Percentiles rank a stretch among this genome's conserved stretches.
These are phyloP conservation scores for Akanthomyces lecanii DNA, from an alignment of 2,329 filamentous ascomycete species.

Conservation along the genomic window DNA sequence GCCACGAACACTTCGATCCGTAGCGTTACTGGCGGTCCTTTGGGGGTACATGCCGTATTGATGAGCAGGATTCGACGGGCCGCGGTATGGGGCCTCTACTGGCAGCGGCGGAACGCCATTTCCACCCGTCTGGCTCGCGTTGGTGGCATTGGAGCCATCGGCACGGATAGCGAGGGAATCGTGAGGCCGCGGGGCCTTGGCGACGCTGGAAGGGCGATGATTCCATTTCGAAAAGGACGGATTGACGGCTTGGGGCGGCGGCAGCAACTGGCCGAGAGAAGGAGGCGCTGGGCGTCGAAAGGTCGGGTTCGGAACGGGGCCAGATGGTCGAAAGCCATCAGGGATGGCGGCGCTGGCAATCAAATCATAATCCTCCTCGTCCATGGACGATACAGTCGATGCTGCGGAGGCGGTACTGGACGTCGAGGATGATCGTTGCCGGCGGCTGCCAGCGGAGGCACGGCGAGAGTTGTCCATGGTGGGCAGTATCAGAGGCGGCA, in stretches of 20 bases:
- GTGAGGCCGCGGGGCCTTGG: conserved; percentile 46
- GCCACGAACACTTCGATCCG: conserved; percentile 42
- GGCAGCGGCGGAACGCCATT: conserved; percentile 34
- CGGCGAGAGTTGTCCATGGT: conserved; percentile 16
- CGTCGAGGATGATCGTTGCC: conserved; percentile 11
- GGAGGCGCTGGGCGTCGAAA: conserved; percentile 3
- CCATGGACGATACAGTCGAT: conserved; percentile 19
- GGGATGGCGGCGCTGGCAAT: conserved; percentile 47
- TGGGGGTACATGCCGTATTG: conserved; percentile 84
- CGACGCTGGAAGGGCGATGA: conserved; percentile 50
- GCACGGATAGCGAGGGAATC: conserved; percentile 51
- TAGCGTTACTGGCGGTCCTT: conserved; percentile 64
- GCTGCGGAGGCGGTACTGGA: conserved; percentile 7
- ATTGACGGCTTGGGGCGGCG: conserved; percentile 20
- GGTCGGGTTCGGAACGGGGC: not conserved
- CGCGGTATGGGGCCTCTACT: conserved; percentile 63
- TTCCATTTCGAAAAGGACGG: conserved; percentile 26
- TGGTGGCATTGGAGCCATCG: conserved; percentile 39
- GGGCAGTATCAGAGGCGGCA: not conserved
- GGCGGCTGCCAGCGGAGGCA: conserved; percentile 10
- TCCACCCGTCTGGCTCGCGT: conserved; percentile 31
- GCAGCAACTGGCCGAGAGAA: conserved; percentile 19
- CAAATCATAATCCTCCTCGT: conserved; percentile 48
- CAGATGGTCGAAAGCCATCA: conserved; percentile 46
- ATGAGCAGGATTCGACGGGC: conserved; percentile 70